Evolutionary conservation across 257 asterid species (phyloP).

Genomic region (Sherardia arvensis): DNA sequence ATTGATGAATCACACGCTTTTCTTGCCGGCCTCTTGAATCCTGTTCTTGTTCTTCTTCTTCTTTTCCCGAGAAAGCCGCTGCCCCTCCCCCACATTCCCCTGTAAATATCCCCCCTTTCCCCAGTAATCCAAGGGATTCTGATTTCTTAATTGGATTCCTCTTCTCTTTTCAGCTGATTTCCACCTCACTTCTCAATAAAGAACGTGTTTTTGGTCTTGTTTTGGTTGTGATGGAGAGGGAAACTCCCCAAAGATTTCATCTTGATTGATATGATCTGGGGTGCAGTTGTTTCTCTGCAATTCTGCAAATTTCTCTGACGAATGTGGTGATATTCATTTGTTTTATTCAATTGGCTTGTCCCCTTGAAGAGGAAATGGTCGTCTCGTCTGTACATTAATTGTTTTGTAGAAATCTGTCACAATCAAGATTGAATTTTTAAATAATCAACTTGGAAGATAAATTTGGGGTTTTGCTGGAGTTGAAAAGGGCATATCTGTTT

Average conservation of each 20-base stretch:
- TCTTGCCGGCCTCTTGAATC: conserved; percentile 20
- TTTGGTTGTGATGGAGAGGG: conserved; percentile 9
- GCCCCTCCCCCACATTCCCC: conserved; percentile 18
- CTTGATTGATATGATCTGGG: conserved; percentile 12
- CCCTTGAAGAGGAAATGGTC: conserved; percentile 23
- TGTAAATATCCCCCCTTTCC: not conserved
- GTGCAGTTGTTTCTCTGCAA: not conserved
- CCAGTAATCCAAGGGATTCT: conserved; percentile 1
- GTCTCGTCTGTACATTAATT: conserved; percentile 12
- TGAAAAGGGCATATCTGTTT: conserved; percentile 24
- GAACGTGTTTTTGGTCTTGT: conserved; percentile 18
- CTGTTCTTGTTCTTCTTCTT: conserved; percentile 4
- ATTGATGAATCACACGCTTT: conserved; percentile 15
- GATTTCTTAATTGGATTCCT: not conserved
- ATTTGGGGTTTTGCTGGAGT: conserved; percentile 18
- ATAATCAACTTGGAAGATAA: conserved; percentile 30
- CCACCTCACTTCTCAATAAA: conserved; percentile 27
- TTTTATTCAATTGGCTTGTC: not conserved
- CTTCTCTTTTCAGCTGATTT: conserved; percentile 13
- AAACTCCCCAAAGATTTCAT: not conserved
- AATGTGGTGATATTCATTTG: conserved; percentile 9
- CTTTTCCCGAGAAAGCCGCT: conserved; percentile 21
- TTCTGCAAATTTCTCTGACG: conserved; percentile 26
- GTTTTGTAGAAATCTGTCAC: conserved; percentile 38
- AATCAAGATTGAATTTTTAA: conserved; percentile 30